Percentiles rank a stretch among this genome's conserved stretches.
These are phyloP conservation scores for Globisporangium echinulatum DNA, from an alignment of 352 stramenopile genomes.

Conservation along the genomic window DNA sequence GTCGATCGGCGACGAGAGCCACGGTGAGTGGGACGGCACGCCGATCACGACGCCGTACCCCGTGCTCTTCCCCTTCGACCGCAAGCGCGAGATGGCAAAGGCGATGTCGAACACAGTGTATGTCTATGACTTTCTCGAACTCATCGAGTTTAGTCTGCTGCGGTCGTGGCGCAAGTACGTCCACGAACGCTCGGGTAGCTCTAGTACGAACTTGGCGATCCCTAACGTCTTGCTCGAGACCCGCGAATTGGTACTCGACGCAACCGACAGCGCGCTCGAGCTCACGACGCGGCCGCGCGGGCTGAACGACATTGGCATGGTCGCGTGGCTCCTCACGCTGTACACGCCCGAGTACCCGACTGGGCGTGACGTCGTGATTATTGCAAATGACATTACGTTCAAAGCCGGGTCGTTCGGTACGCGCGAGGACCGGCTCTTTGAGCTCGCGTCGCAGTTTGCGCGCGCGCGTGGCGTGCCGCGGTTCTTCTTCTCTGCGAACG, in stretches of 20 bases:
- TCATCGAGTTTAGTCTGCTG: slow-evolving; percentile 96
- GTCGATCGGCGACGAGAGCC: slow-evolving; percentile 83
- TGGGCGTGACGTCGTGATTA: slow-evolving; percentile 96
- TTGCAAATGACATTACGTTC: slow-evolving; percentile 99
- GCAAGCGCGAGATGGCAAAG: slow-evolving; percentile 88
- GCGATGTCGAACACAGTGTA: slow-evolving; percentile 98
- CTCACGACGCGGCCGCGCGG: slow-evolving; percentile 82
- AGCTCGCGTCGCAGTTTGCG: slow-evolving; percentile 94
- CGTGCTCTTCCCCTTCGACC: slow-evolving; percentile 93
- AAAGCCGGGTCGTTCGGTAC: slow-evolving; percentile 99
- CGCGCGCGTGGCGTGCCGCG: slow-evolving; percentile 91
- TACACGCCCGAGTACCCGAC: slow-evolving; percentile 97
- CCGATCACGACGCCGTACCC: slow-evolving; percentile 96
- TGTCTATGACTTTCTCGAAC: slow-evolving; percentile 98
- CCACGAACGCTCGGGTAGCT: slow-evolving; percentile 57
- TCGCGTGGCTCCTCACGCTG: slow-evolving; percentile 97
- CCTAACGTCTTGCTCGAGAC: slow-evolving; percentile 93
- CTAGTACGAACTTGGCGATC: slow-evolving; percentile 59
- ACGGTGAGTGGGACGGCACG: slow-evolving; percentile 93
- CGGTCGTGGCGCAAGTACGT: slow-evolving; percentile 91
- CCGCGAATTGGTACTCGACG: slow-evolving; percentile 92
- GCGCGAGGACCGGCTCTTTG: slow-evolving; percentile 98
- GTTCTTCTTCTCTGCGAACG: slow-evolving; percentile 99
- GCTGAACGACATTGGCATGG: slow-evolving; percentile 99
- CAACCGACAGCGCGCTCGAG: slow-evolving; percentile 46